Evolutionary conservation across 2,329 filamentous ascomycete species (phyloP).

Genomic region (Cadophora gregata): DNA sequence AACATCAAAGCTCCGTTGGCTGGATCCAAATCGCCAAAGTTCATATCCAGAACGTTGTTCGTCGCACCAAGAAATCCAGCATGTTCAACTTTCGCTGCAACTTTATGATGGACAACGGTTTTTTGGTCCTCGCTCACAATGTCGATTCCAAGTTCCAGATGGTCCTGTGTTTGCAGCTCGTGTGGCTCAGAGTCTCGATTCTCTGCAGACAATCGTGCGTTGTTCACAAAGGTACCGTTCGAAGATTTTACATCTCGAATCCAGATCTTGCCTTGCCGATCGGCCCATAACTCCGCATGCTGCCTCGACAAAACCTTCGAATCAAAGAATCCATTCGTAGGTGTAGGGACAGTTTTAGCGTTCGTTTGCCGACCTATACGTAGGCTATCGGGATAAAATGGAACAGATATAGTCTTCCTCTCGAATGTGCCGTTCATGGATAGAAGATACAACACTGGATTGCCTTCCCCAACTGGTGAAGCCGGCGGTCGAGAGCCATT

Average conservation of each 20-base stretch:
- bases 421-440: constrained; percentile 97
- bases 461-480: constrained; percentile 54
- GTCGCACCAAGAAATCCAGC: constrained; percentile 80
- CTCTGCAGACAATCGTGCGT: constrained; percentile 85
- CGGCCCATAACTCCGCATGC: constrained; percentile 95
- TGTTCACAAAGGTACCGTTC: constrained; percentile 98
- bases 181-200: constrained; percentile 97
- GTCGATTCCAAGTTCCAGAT: constrained; percentile 94
- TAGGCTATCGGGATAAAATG: constrained; percentile 90
- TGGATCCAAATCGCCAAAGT: constrained; percentile 89
- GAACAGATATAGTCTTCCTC: constrained; percentile 92
- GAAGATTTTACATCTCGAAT: constrained; percentile 98
- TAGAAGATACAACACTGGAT: constrained; percentile 82
- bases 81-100: constrained; percentile 95
- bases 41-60: constrained; percentile 84
- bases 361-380: constrained; percentile 97
- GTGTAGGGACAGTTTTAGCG: constrained; percentile 90
- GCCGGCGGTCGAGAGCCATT: constrained; percentile 59
- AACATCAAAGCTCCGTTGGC: constrained; percentile 76
- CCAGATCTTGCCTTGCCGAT: constrained; percentile 85
- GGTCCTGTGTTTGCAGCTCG: constrained; percentile 88
- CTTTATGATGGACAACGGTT: constrained; percentile 97
- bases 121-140: constrained; percentile 99
- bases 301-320: constrained; percentile 96
- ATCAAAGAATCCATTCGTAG: constrained; percentile 94